phyloP scores from a whole-genome alignment of 352 stramenopile species.

The Thraustochytrium sp. region DNA sequence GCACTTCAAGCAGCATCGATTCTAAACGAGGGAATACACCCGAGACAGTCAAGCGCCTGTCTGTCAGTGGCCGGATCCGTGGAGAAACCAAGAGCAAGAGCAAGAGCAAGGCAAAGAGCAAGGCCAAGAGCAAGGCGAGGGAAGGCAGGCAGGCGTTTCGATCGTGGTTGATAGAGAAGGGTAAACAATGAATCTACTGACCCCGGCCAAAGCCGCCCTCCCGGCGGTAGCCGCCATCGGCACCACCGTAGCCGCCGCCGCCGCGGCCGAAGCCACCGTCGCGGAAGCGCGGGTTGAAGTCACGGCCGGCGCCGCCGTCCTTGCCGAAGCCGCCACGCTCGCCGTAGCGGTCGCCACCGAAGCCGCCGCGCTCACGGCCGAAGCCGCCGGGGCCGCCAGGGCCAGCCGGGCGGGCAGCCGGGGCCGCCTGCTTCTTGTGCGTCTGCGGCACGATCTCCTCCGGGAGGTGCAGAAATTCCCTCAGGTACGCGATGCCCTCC shows the following conservation, averaged over 20 bases:
- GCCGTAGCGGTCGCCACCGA: conserved; percentile 20
- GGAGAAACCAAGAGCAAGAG: neutral
- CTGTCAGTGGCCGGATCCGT: neutral
- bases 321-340: neutral
- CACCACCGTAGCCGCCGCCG: neutral
- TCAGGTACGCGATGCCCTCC: conserved; percentile 98
- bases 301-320: neutral
- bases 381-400: neutral
- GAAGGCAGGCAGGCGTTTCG: too few relatives aligned
- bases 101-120: neutral
- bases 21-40: neutral
- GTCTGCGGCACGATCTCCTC: conserved; percentile 97
- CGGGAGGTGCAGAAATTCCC: conserved; percentile 94
- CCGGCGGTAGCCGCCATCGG: neutral
- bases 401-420: conserved; percentile 1
- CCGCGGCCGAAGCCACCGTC: conserved; percentile 11
- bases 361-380: neutral
- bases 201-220: conserved; percentile 19
- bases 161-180: neutral
- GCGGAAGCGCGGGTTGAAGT: neutral
- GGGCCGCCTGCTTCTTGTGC: conserved; percentile 85
- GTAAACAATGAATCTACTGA: neutral
- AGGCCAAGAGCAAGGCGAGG: too few relatives aligned
- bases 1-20: conserved; percentile 6
- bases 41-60: neutral